Conservation (phyloP, 2,329 filamentous ascomycete species). For the Boeremia exigua region DNA sequence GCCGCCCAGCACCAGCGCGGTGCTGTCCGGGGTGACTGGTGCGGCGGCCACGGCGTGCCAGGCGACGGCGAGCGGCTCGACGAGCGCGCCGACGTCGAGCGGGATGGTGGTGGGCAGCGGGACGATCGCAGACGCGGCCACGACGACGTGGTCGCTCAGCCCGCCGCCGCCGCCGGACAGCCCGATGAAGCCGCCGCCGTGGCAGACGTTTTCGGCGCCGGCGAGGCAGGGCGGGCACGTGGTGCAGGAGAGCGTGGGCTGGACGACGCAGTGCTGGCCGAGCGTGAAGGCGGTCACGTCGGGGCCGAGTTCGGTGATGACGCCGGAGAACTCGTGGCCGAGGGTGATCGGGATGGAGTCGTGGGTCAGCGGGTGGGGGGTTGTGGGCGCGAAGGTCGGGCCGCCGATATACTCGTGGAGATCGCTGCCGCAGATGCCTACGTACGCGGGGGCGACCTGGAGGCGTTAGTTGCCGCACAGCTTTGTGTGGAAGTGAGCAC, state of each 20-base stretch:
- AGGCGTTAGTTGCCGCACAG: no score
- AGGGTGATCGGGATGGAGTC: constrained; percentile 65
- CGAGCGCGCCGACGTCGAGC: constrained; percentile 62
- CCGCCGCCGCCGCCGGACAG: constrained; percentile 61
- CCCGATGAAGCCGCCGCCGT: constrained; percentile 61
- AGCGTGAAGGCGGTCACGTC: constrained; percentile 56
- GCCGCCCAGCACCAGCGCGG: constrained; percentile 64
- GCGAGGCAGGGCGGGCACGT: constrained; percentile 62
- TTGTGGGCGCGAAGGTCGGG: constrained; percentile 56
- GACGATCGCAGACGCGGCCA: constrained; percentile 57
- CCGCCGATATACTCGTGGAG: constrained; percentile 61
- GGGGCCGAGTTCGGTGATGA: constrained; percentile 63
- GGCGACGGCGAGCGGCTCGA: constrained; percentile 68
- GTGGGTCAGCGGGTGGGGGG: constrained; percentile 64
- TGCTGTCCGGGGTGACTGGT: constrained; percentile 54
- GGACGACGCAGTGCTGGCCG: constrained; percentile 64
- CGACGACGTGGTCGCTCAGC: constrained; percentile 61
- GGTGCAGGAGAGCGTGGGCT: constrained; percentile 65
- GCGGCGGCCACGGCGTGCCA: constrained; percentile 67
- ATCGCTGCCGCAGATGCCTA: constrained; percentile 62
- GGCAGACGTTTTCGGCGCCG: constrained; percentile 64
- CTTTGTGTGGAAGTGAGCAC: background rate
- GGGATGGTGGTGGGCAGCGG: constrained; percentile 60
- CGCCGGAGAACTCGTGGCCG: constrained; percentile 70
- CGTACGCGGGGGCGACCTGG: constrained; percentile 54